Conservation (phyloP, 768 basidiomycete genomes). For the Tremella mesenterica region DNA sequence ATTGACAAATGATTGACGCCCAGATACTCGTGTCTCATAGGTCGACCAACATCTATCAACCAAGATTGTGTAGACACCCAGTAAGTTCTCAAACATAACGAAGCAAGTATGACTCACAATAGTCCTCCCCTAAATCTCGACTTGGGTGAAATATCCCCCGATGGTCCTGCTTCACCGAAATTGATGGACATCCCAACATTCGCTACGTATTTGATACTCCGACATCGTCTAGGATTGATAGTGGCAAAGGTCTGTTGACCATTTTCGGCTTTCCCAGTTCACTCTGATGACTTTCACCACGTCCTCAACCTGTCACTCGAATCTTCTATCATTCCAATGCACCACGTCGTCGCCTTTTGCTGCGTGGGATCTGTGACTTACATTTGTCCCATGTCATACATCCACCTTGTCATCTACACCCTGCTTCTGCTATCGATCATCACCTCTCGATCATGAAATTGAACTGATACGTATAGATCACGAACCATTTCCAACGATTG, state of each 20-base stretch:
- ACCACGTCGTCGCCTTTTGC: too few species aligned
- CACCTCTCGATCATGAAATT: not conserved
- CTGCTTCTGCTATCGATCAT: too few species aligned
- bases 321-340: too few species aligned
- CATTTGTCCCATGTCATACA: too few species aligned
- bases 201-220: slow-evolving; percentile 79
- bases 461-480: slow-evolving; percentile 52
- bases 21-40: slow-evolving; percentile 73
- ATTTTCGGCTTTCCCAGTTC: not conserved
- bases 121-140: slow-evolving; percentile 53
- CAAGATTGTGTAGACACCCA: slow-evolving; percentile 79
- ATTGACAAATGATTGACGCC: not conserved
- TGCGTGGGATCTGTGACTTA: too few species aligned
- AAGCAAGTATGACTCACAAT: slow-evolving; percentile 16
- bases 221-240: slow-evolving; percentile 70
- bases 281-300: too few species aligned
- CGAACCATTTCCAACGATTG: slow-evolving; percentile 86
- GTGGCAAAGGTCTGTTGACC: slow-evolving; percentile 55
- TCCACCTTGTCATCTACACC: too few species aligned
- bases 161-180: slow-evolving; percentile 22
- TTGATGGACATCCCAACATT: slow-evolving; percentile 58
- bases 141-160: slow-evolving; percentile 21
- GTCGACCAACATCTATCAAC: slow-evolving; percentile 70
- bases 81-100: slow-evolving; percentile 53
- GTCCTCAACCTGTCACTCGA: too few species aligned